These are phyloP conservation scores for Rhodomyrtus psidioides DNA, from an alignment of 441 rosid species.

Conservation along the genomic window DNA sequence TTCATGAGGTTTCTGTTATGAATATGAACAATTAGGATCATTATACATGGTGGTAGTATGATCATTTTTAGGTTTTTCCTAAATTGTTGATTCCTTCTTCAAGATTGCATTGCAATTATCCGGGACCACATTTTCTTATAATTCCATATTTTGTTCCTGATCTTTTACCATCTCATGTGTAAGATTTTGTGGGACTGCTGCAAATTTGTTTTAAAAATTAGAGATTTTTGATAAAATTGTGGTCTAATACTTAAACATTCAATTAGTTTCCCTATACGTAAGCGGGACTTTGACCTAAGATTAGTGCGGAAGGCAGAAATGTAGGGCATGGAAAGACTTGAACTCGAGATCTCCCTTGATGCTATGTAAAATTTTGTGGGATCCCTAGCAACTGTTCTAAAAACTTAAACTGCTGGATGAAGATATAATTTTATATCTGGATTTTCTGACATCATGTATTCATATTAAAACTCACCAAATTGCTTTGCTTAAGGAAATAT, in stretches of 20 bases:
- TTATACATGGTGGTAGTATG: background rate
- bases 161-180: background rate
- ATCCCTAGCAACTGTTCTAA: background rate
- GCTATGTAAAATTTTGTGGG: background rate
- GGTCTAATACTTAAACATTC: background rate
- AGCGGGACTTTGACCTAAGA: background rate
- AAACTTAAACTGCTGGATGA: background rate
- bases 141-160: background rate
- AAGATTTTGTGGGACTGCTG: background rate
- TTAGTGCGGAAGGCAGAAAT: background rate
- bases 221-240: background rate
- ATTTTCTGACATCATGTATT: background rate
- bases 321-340: background rate
- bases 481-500: background rate
- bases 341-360: background rate
- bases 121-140: background rate
- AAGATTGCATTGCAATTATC: background rate
- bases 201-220: background rate
- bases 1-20: background rate
- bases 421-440: background rate
- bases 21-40: background rate
- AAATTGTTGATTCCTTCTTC: background rate
- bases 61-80: background rate
- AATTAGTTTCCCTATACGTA: background rate
- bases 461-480: background rate